Percentiles rank a stretch among this genome's conserved stretches.
phyloP scores from a whole-genome alignment of 805 yeast genomes.

The Candida caryicola region DNA sequence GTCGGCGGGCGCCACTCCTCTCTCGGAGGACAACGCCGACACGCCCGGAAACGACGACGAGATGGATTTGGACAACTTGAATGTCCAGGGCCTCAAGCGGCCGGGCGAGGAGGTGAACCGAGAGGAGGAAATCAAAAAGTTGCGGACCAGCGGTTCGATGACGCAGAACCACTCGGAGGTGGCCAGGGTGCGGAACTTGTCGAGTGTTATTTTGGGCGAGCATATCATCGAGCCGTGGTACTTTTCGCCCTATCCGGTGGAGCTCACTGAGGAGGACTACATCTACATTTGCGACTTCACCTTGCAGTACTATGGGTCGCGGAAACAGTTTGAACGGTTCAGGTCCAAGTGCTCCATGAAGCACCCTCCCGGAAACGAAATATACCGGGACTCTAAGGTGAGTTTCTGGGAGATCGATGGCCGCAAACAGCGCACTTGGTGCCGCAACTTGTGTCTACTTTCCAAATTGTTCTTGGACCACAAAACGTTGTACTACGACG shows the following conservation, averaged over 20 bases:
- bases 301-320: conserved; percentile 81
- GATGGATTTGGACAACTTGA: conserved; percentile 79
- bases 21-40: conserved; percentile 26
- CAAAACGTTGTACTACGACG: conserved; percentile 94
- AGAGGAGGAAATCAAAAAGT: conserved; percentile 88
- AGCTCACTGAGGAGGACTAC: conserved; percentile 86
- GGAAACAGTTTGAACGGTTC: conserved; percentile 89
- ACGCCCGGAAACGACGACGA: conserved; percentile 52
- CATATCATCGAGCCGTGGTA: conserved; percentile 98
- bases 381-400: conserved; percentile 87
- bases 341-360: conserved; percentile 81
- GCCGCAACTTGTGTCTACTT: conserved; percentile 89
- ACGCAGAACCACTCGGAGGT: conserved; percentile 83
- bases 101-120: conserved; percentile 73
- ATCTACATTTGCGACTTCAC: conserved; percentile 91
- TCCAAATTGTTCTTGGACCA: conserved; percentile 91
- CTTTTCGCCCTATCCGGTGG: conserved; percentile 95
- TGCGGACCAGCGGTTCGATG: conserved; percentile 97
- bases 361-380: conserved; percentile 98
- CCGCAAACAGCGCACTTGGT: conserved; percentile 93
- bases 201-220: conserved; percentile 78
- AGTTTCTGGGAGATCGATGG: conserved; percentile 98
- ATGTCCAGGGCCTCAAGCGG: conserved; percentile 74
- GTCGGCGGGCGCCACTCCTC: conserved; percentile 19
- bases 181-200: conserved; percentile 83